Evolutionary conservation across 441 rosid genomes (phyloP).

Genomic region (Erodium moschatum): DNA sequence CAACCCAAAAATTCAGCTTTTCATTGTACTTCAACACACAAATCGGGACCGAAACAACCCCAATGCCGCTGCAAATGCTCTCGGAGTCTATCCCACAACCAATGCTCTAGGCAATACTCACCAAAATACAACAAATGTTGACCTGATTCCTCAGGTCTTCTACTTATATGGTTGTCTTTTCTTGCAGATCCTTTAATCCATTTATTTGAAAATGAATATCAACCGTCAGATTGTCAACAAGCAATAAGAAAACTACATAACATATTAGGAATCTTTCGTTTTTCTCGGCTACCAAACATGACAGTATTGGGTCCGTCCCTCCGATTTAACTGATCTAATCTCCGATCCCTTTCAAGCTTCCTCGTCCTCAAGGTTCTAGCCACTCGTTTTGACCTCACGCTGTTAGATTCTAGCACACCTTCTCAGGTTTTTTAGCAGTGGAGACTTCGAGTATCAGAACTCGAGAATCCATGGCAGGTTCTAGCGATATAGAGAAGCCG

Average conservation of each 20-base stretch:
- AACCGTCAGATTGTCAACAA: constrained; percentile 12
- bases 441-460: constrained; percentile 15
- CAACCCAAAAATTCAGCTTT: no score
- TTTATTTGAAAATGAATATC: not conserved
- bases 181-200: constrained; percentile 13
- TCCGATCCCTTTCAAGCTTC: constrained; percentile 15
- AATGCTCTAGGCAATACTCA: no score
- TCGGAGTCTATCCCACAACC: no score
- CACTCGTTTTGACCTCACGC: constrained; percentile 14
- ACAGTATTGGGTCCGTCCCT: not conserved
- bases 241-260: no score
- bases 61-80: no score
- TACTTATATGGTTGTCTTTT: no score
- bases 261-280: constrained; percentile 14
- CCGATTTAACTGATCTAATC: constrained; percentile 3
- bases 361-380: constrained; percentile 22
- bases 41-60: no score
- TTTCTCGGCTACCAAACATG: constrained; percentile 17
- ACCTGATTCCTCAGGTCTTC: no score
- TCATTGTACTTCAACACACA: no score
- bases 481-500: constrained; percentile 52
- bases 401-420: constrained; percentile 21
- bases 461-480: constrained; percentile 32
- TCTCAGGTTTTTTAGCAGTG: constrained; percentile 13
- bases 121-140: no score